A percentile compares a stretch with the other conserved stretches of the same genome.
Evolutionary conservation across 116 monocot genomes (phyloP).

Genomic region (Iris pallida): DNA sequence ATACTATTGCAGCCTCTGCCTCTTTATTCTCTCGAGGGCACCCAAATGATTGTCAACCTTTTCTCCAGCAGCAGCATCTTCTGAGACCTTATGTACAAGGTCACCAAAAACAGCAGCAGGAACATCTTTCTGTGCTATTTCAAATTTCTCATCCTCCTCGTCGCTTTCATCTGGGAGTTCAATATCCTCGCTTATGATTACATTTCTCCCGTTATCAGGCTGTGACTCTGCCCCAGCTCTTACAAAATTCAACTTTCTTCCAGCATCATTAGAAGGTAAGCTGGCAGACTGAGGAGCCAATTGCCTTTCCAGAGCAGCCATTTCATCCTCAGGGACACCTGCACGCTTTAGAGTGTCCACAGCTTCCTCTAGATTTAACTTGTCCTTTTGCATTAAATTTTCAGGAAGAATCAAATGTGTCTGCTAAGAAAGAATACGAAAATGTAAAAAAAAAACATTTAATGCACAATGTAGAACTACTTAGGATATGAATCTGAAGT

Average conservation of each 20-base stretch:
- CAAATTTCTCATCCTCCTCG: slow-evolving; percentile 65
- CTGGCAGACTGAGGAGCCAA: slow-evolving; percentile 28
- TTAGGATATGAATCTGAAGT: background rate
- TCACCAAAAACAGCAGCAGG: slow-evolving; percentile 90
- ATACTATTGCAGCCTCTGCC: slow-evolving; percentile 38
- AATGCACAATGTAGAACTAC: background rate
- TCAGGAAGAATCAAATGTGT: slow-evolving; percentile 89
- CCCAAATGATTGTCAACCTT: slow-evolving; percentile 44
- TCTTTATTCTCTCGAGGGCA: slow-evolving; percentile 91
- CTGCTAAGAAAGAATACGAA: slow-evolving; percentile 36
- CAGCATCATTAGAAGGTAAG: slow-evolving; percentile 27
- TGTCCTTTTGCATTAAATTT: slow-evolving; percentile 82
- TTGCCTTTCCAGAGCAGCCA: slow-evolving; percentile 86
- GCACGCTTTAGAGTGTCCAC: slow-evolving; percentile 55
- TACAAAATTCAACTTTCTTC: slow-evolving; percentile 61
- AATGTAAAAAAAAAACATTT: background rate
- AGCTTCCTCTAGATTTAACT: slow-evolving; percentile 48
- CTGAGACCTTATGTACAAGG: slow-evolving; percentile 39
- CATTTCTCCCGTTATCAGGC: slow-evolving; percentile 41
- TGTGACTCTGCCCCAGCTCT: slow-evolving; percentile 69
- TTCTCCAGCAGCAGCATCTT: slow-evolving; percentile 33
- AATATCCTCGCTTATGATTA: slow-evolving; percentile 63
- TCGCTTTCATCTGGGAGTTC: slow-evolving; percentile 90
- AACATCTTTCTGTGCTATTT: slow-evolving; percentile 71
- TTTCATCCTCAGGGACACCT: slow-evolving; percentile 67